Conservation (phyloP, 164 flowering plant genomes). For the Chloranthus sessilifolius region DNA sequence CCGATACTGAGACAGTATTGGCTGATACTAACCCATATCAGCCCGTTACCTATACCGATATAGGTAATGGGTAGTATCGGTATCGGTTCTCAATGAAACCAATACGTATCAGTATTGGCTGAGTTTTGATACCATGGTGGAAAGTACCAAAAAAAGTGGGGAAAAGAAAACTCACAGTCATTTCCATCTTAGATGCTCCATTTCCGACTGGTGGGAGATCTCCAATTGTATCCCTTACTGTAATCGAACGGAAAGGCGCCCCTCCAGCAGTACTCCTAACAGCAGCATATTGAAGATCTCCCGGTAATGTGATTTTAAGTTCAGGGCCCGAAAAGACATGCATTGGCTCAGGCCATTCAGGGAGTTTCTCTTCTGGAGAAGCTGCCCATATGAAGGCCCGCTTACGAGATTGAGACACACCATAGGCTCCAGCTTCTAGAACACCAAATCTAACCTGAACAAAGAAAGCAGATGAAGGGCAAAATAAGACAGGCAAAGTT, state of each 20-base stretch:
- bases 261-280: slow-evolving; percentile 77
- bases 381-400: slow-evolving; percentile 99
- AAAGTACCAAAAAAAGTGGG: no score
- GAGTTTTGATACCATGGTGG: no score
- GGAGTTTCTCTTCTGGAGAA: slow-evolving; percentile 72
- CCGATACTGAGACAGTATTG: no score
- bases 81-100: no score
- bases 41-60: no score
- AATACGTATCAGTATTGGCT: no score
- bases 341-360: slow-evolving; percentile 99
- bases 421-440: slow-evolving; percentile 91
- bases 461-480: background rate
- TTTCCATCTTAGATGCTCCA: slow-evolving; percentile 51
- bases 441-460: slow-evolving; percentile 88
- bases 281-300: slow-evolving; percentile 64
- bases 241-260: slow-evolving; percentile 84
- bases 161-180: slow-evolving; percentile 40
- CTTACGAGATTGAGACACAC: slow-evolving; percentile 90
- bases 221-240: slow-evolving; percentile 88
- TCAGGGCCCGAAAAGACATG: slow-evolving; percentile 86
- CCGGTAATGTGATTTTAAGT: slow-evolving; percentile 55
- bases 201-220: slow-evolving; percentile 84
- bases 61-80: no score
- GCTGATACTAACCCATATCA: no score
- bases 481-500: background rate